Evolutionary conservation across 495 filamentous ascomycete species (phyloP), one percentile per base, ranked within the genome.

Genomic region (Hyaloscypha hepaticicola): DNA sequence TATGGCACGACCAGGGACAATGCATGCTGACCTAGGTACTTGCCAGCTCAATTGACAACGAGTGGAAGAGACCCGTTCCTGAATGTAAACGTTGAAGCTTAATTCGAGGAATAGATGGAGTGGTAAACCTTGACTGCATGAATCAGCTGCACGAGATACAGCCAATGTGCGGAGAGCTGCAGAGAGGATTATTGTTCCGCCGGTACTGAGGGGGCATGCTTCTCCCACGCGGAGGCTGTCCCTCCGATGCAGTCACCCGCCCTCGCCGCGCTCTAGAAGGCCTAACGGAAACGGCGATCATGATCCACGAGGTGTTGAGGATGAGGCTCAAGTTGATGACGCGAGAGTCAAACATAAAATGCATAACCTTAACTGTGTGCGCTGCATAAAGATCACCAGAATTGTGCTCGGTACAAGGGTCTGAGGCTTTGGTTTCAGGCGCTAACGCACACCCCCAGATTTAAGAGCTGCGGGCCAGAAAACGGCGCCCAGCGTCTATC

Each of bases 111-210:
- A 4, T 14, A 16, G 38, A 14, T 45, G 38, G 19, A 45, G 7
- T 45, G 38, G 19, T 16, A 14, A 45, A 45, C 38, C 12, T 45
- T 16, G 1, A 45, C 38, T 45, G 38, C 41, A 60, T 60, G 58
- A 38, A 60, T 60, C 59, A 61, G 49, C 59, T 61, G 59, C 59
- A 61, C 24, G 52, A 56, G 24, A 38, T 31, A 26, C 22, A 16
- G 25, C 24, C 52, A 64, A 49, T 0, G 22, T 22, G 55, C 55
- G 63, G 63, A 25, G 19, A 65, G 55, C n/a, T 61, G 63, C 55
- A 59, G 38, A 11, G n/a, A n/a, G n/a, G n/a, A 58, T 33, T 21
- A 49, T 65, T 65, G 9, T 59, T 59, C 63, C 63, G 55, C 9
- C 33, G 25, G 56, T 25, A 26, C 11, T 24, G 14, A 14, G n/a